Evolutionary conservation across 1,284 basidiomycete species (phyloP).

Genomic region (Hymenochaete sp.): DNA sequence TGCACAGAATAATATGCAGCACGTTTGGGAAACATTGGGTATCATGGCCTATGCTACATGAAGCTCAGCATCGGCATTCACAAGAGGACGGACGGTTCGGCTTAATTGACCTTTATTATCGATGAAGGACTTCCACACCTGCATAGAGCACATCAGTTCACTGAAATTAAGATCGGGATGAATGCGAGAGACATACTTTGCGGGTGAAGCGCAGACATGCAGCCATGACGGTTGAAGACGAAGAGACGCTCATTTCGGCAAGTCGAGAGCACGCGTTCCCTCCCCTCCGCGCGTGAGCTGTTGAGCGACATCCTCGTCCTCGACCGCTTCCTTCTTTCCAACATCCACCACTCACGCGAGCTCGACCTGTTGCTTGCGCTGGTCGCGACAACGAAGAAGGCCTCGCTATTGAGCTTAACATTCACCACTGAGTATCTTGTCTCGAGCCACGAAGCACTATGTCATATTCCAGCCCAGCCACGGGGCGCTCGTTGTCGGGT

Average conservation of each 20-base stretch:
- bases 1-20: constrained; percentile 20
- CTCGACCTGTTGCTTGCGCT: constrained; percentile 15
- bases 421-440: not conserved
- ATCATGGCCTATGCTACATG: constrained; percentile 78
- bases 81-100: not conserved
- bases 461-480: not conserved
- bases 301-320: not conserved
- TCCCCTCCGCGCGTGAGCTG: not conserved
- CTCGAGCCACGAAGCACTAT: not conserved
- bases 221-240: constrained; percentile 34
- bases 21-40: constrained; percentile 72
- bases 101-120: constrained; percentile 53
- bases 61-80: not conserved
- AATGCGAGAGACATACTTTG: constrained; percentile 30
- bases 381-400: constrained; percentile 15
- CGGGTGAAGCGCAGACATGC: constrained; percentile 62
- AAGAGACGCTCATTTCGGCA: not conserved
- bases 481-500: constrained; percentile 6
- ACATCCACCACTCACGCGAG: constrained; percentile 1
- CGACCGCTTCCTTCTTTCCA: not conserved
- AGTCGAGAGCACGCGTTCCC: not conserved
- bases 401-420: not conserved
- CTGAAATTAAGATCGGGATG: not conserved
- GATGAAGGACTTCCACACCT: constrained; percentile 78
- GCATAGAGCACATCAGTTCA: constrained; percentile 4